Conservation (phyloP, 2,329 filamentous ascomycete species). For the Penicillium aurantiogriseum region DNA sequence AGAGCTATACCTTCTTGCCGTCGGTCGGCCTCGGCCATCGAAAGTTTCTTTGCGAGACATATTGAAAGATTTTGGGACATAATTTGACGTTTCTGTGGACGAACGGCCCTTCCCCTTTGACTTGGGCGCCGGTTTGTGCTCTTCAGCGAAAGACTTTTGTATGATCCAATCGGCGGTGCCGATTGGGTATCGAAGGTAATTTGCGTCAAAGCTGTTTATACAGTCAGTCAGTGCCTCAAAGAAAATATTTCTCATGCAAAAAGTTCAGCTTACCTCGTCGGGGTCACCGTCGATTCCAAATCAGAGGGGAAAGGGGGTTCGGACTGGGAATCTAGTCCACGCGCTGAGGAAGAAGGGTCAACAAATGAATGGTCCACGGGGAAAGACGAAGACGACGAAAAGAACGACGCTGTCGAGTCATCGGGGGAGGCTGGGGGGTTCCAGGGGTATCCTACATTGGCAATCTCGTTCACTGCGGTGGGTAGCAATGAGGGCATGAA, state of each 20-base stretch:
- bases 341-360: constrained; percentile 52
- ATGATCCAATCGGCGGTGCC: not conserved
- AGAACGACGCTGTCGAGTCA: constrained; percentile 39
- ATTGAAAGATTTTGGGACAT: constrained; percentile 49
- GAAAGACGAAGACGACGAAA: constrained; percentile 50
- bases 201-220: constrained; percentile 7
- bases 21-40: constrained; percentile 47
- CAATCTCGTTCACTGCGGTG: constrained; percentile 32
- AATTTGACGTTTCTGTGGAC: constrained; percentile 12
- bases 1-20: constrained; percentile 35
- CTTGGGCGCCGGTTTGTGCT: constrained; percentile 1
- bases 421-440: constrained; percentile 50
- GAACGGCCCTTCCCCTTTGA: not conserved
- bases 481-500: constrained; percentile 52
- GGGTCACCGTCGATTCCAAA: constrained; percentile 21
- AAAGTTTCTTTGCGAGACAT: constrained; percentile 52
- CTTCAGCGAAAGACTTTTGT: not conserved
- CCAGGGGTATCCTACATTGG: constrained; percentile 38
- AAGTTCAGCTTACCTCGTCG: constrained; percentile 9
- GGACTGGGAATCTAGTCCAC: constrained; percentile 42
- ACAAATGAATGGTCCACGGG: constrained; percentile 51
- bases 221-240: not conserved
- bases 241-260: not conserved
- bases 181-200: not conserved
- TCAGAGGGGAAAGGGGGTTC: not conserved